phyloP scores from a whole-genome alignment of 164 flowering plant genomes.

The Stephania yunnanensis region DNA sequence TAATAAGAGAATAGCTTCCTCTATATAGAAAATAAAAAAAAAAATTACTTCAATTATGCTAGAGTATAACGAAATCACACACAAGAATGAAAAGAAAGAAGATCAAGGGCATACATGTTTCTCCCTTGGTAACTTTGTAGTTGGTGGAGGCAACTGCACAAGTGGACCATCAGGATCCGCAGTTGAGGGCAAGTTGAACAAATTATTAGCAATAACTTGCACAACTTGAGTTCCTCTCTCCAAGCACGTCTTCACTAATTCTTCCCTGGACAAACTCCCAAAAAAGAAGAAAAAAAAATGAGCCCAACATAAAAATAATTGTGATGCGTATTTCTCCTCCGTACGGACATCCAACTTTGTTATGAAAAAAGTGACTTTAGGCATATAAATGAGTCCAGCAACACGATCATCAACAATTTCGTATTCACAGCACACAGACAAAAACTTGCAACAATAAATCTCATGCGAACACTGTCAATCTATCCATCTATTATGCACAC shows the following conservation, averaged over 20 bases:
- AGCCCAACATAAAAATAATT: background rate
- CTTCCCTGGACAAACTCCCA: slow-evolving; percentile 42
- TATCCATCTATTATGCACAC: no score
- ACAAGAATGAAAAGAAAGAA: background rate
- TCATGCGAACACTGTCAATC: background rate
- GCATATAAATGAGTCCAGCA: no score
- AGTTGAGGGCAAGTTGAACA: slow-evolving; percentile 64
- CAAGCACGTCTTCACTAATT: slow-evolving; percentile 45
- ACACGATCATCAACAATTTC: no score
- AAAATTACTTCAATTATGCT: no score
- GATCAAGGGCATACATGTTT: slow-evolving; percentile 57
- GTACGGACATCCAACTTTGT: background rate
- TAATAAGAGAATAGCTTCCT: no score
- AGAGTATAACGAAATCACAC: background rate
- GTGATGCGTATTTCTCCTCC: background rate
- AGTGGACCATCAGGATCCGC: slow-evolving; percentile 75
- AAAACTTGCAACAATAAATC: background rate
- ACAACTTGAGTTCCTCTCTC: slow-evolving; percentile 45
- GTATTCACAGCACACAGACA: no score
- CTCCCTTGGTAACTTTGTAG: slow-evolving; percentile 72
- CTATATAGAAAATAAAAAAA: background rate
- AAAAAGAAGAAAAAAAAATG: background rate
- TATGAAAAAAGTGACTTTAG: background rate
- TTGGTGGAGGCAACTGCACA: slow-evolving; percentile 68
- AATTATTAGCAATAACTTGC: slow-evolving; percentile 52